Conservation (phyloP, 805 yeast species). For the Saturnispora sanitii region DNA sequence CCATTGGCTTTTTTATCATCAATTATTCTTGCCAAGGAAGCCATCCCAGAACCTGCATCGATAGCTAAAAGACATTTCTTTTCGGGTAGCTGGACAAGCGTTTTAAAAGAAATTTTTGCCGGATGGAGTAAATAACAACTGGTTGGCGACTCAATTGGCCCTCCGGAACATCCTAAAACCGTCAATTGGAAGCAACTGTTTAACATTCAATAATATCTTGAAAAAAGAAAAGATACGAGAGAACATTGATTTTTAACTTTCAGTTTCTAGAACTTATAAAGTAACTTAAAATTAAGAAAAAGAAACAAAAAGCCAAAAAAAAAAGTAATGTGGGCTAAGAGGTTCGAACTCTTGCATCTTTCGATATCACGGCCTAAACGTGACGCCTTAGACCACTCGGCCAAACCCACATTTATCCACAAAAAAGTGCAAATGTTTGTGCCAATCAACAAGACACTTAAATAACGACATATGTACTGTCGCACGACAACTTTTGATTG, state of each 20-base stretch:
- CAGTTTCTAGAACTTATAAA: too few relatives aligned
- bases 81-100: constrained; percentile 22
- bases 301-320: constrained; percentile 1
- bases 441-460: neutral
- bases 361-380: constrained; percentile 24
- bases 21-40: neutral
- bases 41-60: constrained; percentile 63
- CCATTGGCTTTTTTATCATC: neutral
- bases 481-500: neutral
- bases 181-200: constrained; percentile 29
- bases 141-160: constrained; percentile 65
- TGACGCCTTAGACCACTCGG: constrained; percentile 25
- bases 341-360: constrained; percentile 24
- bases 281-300: neutral
- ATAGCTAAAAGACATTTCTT: constrained; percentile 41
- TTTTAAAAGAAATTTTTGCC: constrained; percentile 27
- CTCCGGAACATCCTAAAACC: constrained; percentile 74
- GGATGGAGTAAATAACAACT: constrained; percentile 65
- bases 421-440: neutral
- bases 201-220: neutral
- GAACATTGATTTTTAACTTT: too few relatives aligned
- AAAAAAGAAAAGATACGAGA: neutral
- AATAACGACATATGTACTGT: neutral
- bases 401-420: constrained; percentile 17
- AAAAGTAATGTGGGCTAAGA: constrained; percentile 19